Base-by-base conservation (phyloP, 2,329 filamentous ascomycete species). In the Fulvia fulva region DNA sequence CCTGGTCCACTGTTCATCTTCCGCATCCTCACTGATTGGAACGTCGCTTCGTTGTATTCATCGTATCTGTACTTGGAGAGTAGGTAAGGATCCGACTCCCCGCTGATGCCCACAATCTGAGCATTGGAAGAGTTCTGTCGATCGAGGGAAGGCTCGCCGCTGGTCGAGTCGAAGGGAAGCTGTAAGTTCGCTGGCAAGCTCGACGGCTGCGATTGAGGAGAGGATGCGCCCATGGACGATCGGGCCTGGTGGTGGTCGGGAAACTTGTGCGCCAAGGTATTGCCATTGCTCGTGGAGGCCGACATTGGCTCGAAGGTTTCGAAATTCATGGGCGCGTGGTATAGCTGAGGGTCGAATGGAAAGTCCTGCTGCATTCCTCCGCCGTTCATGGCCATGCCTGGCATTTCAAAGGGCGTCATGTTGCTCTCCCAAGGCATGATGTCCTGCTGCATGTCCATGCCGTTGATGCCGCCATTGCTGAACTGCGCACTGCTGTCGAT, bases 41-140 rank as follows among this genome's bases (percentile, higher is more conserved):
- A 71, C 4, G 64, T 57, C 9, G 68, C 67, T 54, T 73, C 70
- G 50, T 71, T 72, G 64, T 72, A 64, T 46, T 67, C 65, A 55
- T 71, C 70, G 53, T 68, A 73, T 25, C 67, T 65, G 57, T 70
- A 72, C 21, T 64, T 70, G 9, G 69, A 66, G 25, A 73, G 63
- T 8, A 73, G 59, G 52, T 68, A 71, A 5, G 71, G 71, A 47
- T 73, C 71, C 1, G 56, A 53, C 51, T 72, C 71, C 37, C 71
- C 70, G 37, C 70, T 70, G 41, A 68, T 60, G 9, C 71, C 71
- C 22, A 73, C 67, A 19, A 72, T 63, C 44, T 71, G 70, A 2
- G 68, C 63, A 62, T 71, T 71, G 37, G 66, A 71, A 1, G 65
- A 66, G 22, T 65, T 58, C 53, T 71, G 70, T 8, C 66, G 63